Evolutionary conservation across 768 basidiomycete genomes (phyloP).

Genomic region (Calocera cornea): DNA sequence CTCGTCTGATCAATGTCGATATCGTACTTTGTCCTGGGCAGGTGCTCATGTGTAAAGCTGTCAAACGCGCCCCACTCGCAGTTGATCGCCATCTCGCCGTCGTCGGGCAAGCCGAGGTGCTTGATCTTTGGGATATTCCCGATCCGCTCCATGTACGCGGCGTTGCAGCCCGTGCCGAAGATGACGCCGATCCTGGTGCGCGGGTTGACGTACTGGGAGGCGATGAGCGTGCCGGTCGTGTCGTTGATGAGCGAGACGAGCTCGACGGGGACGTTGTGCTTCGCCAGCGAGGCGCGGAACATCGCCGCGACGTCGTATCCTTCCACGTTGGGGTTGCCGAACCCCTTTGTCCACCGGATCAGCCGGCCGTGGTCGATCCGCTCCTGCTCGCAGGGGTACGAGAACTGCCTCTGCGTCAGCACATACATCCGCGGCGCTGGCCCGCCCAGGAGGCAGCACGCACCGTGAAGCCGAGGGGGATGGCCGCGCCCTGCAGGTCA

Average conservation of each 20-base stretch:
- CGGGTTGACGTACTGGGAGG: slow-evolving; percentile 89
- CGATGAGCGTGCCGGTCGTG: slow-evolving; percentile 94
- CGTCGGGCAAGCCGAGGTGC: slow-evolving; percentile 42
- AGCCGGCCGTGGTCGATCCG: slow-evolving; percentile 87
- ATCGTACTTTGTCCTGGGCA: slow-evolving; percentile 93
- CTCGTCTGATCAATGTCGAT: slow-evolving; percentile 80
- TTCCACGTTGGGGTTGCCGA: slow-evolving; percentile 82
- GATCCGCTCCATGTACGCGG: slow-evolving; percentile 91
- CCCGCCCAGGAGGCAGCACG: no score
- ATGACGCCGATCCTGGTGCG: slow-evolving; percentile 87
- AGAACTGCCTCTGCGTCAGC: slow-evolving; percentile 54
- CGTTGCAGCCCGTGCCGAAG: slow-evolving; percentile 97
- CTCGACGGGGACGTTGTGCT: slow-evolving; percentile 64
- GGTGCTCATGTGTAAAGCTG: slow-evolving; percentile 84
- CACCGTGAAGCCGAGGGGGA: slow-evolving; percentile 91
- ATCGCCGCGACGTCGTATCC: slow-evolving; percentile 85
- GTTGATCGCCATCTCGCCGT: slow-evolving; percentile 81
- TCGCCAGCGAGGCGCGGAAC: slow-evolving; percentile 71
- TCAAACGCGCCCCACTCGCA: slow-evolving; percentile 99
- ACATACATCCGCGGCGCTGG: no score
- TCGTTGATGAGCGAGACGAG: slow-evolving; percentile 90
- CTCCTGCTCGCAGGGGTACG: slow-evolving; percentile 89
- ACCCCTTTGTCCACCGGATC: slow-evolving; percentile 99
- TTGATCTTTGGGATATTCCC: slow-evolving; percentile 75
- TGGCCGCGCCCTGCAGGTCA: slow-evolving; percentile 29